Base-by-base conservation (phyloP, 192 early-diverging fungal genomes). In the Coemansia sp. region DNA sequence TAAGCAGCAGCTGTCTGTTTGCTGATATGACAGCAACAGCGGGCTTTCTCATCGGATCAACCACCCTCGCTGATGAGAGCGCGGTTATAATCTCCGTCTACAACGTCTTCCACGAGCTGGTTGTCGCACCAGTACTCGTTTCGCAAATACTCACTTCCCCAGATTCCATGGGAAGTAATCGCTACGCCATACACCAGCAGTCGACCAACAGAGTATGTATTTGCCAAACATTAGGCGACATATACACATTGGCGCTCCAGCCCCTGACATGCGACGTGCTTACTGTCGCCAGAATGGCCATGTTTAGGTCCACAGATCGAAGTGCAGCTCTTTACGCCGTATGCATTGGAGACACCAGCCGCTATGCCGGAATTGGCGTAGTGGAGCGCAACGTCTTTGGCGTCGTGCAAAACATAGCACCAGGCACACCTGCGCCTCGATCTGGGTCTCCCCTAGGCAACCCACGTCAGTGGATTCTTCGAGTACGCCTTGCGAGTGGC, bases 281-380 rank as follows among this genome's bases (percentile, higher is more conserved):
- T 18, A 70, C 81, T 0, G 64, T 84, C 5, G 44, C 54, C 16
- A 15, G 18, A 51, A 84, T 84, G 81, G 15, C 63, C 6, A 20
- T 44, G 13, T 60, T 73, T 40, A 41, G 33, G 33, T 73, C 76
- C 11, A 9, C 73, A 2, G 72, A 73, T 36, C 71, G 66, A 33
- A 67, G 62, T 38, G 70, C 76, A 2, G 13, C 67, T n/a, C 70
- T 84, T 3, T 65, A 76, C 52, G 73, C 73, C 3, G 61, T 71
- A 9, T 84, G 76, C 29, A 49, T 84, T 5, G 76, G 81, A 41
- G 81, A 84, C 38, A 70, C 71, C 24, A 42, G 66, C 33, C 47
- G 65, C 15, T 78, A 67, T 40, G 70, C 52, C 0, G 67, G 76
- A 0, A 61, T 41, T 7, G 57, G 34, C 11, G 61, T 65, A 3